Evolutionary conservation across 1,284 basidiomycete genomes (phyloP).

Genomic region (Cutaneotrichosporon mucoides): DNA sequence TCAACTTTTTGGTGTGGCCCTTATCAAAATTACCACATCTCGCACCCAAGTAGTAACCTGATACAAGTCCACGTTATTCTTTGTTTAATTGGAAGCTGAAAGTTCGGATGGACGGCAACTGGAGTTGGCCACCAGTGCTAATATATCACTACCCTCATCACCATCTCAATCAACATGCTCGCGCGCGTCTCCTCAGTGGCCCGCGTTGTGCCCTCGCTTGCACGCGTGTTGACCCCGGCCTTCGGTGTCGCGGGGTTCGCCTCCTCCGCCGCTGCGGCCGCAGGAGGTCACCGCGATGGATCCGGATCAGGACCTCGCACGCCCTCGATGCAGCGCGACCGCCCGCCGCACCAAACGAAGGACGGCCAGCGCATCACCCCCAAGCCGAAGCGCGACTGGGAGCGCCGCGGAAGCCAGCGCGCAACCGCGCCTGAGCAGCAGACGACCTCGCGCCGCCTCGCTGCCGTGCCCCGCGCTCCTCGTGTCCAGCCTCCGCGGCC

Average conservation of each 20-base stretch:
- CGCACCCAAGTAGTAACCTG: background rate
- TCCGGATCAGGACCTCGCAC: no score
- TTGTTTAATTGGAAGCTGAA: background rate
- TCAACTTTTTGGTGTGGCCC: background rate
- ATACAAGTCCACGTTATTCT: background rate
- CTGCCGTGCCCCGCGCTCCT: background rate
- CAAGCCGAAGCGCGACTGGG: background rate
- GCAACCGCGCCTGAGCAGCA: background rate
- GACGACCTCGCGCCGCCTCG: slow-evolving; percentile 5
- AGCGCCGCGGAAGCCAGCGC: background rate
- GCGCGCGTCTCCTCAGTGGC: slow-evolving; percentile 17
- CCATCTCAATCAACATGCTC: background rate
- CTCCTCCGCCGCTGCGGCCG: background rate
- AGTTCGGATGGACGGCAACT: background rate
- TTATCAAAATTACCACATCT: background rate
- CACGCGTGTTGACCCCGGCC: slow-evolving; percentile 24
- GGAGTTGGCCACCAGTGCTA: no score
- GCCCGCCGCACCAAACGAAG: no score
- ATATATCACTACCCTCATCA: no score
- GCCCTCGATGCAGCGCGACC: no score
- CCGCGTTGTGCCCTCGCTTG: slow-evolving; percentile 23
- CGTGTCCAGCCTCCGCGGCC: background rate
- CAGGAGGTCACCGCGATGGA: background rate
- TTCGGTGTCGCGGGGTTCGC: slow-evolving; percentile 1
- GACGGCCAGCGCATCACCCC: no score